phyloP scores from a whole-genome alignment of 2,329 filamentous ascomycete species.

The Colletotrichum melonis region DNA sequence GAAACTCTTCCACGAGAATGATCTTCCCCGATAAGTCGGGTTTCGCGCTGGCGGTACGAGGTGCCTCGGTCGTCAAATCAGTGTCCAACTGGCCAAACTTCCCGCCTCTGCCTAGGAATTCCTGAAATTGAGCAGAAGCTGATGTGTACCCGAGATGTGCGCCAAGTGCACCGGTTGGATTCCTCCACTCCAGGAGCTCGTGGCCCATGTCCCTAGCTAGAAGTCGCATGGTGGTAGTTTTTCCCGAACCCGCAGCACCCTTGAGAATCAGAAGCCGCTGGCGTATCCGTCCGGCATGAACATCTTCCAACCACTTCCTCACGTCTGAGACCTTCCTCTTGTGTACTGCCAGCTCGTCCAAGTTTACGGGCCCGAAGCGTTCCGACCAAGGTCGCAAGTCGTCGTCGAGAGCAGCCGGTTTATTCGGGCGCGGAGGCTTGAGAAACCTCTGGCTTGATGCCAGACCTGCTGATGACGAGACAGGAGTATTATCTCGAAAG shows the following conservation, averaged over 20 bases:
- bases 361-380: conserved; percentile 77
- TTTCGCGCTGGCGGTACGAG: conserved; percentile 32
- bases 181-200: conserved; percentile 90
- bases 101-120: conserved; percentile 86
- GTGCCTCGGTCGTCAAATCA: conserved; percentile 39
- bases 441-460: conserved; percentile 64
- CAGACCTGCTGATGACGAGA: conserved; percentile 23
- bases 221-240: conserved; percentile 86
- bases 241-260: conserved; percentile 90
- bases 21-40: conserved; percentile 58
- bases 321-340: conserved; percentile 95
- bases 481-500: conserved; percentile 49
- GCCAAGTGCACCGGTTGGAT: conserved; percentile 73
- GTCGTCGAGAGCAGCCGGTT: conserved; percentile 51
- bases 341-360: conserved; percentile 92
- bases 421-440: conserved; percentile 50
- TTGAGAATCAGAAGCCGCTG: conserved; percentile 87
- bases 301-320: conserved; percentile 81
- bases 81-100: conserved; percentile 79
- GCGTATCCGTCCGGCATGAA: conserved; percentile 71
- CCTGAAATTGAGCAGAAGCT: conserved; percentile 85
- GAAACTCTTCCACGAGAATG: conserved; percentile 85
- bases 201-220: conserved; percentile 82
- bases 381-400: conserved; percentile 88
- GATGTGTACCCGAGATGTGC: conserved; percentile 74